These are phyloP conservation scores for Phytophthora constricta DNA, from an alignment of 352 stramenopile species.

Conservation along the genomic window DNA sequence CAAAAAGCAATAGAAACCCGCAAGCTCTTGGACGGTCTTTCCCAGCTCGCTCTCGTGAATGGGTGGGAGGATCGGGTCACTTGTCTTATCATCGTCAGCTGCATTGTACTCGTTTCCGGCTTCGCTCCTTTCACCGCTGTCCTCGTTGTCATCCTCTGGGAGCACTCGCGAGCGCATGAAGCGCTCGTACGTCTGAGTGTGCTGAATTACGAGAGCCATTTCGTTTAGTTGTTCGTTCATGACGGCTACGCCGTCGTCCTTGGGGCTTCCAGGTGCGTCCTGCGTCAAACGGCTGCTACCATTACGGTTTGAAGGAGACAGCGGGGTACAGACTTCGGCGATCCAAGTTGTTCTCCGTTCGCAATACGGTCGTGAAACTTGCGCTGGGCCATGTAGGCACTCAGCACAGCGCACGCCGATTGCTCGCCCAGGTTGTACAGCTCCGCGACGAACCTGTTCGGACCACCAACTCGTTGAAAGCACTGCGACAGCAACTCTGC, in stretches of 20 bases:
- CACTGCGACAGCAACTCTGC: conserved; percentile 56
- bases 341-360: conserved; percentile 19
- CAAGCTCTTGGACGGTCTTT: conserved; percentile 84
- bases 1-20: conserved; percentile 89
- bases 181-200: conserved; percentile 90
- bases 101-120: background rate
- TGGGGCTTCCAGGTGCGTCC: conserved; percentile 18
- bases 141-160: conserved; percentile 7
- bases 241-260: conserved; percentile 67
- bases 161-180: conserved; percentile 82
- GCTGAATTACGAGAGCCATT: conserved; percentile 85
- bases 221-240: conserved; percentile 90
- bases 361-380: conserved; percentile 74
- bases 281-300: conserved; percentile 18
- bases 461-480: conserved; percentile 59
- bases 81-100: conserved; percentile 6
- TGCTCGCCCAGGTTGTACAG: conserved; percentile 74
- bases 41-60: conserved; percentile 80
- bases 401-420: conserved; percentile 58
- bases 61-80: conserved; percentile 45
- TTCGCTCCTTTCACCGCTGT: conserved; percentile 7
- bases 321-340: conserved; percentile 11
- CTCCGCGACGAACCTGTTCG: conserved; percentile 54
- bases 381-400: conserved; percentile 78
- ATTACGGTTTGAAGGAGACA: conserved; percentile 30